phyloP scores from a whole-genome alignment of 2,329 filamentous ascomycete species.

The Aspergillus sp. region DNA sequence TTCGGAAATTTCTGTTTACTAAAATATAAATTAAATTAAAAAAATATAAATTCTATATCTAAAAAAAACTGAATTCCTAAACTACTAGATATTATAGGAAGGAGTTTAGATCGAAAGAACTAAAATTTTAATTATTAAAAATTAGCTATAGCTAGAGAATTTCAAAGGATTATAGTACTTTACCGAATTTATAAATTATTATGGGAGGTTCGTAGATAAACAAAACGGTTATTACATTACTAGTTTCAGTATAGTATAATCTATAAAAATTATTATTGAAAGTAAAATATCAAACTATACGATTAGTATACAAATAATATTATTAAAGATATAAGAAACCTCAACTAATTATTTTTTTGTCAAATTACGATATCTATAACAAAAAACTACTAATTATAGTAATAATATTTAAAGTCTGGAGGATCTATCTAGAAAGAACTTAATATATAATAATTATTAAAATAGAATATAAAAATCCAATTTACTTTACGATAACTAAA shows the following conservation, averaged over 20 bases:
- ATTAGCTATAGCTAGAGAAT: background rate
- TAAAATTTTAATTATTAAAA: background rate
- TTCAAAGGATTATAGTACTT: no score
- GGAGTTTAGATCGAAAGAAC: background rate
- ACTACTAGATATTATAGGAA: background rate
- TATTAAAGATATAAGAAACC: background rate
- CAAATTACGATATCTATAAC: slow-evolving; percentile 1
- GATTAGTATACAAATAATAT: background rate
- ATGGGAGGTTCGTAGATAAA: no score
- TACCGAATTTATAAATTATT: no score
- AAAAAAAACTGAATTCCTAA: background rate
- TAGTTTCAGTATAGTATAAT: no score
- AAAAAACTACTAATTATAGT: slow-evolving; percentile 2
- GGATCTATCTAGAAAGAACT: background rate
- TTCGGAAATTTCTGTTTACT: no score
- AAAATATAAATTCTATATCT: slow-evolving; percentile 2
- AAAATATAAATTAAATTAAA: no score
- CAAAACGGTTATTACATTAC: no score
- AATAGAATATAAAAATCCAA: slow-evolving; percentile 2
- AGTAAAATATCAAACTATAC: background rate
- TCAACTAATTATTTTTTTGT: background rate
- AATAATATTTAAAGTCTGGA: background rate
- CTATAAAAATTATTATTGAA: slow-evolving; percentile 2
- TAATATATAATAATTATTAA: background rate
- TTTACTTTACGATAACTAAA: background rate